phyloP scores from a whole-genome alignment of 2,329 filamentous ascomycete genomes.

The Aspergillus eucalypticola region DNA sequence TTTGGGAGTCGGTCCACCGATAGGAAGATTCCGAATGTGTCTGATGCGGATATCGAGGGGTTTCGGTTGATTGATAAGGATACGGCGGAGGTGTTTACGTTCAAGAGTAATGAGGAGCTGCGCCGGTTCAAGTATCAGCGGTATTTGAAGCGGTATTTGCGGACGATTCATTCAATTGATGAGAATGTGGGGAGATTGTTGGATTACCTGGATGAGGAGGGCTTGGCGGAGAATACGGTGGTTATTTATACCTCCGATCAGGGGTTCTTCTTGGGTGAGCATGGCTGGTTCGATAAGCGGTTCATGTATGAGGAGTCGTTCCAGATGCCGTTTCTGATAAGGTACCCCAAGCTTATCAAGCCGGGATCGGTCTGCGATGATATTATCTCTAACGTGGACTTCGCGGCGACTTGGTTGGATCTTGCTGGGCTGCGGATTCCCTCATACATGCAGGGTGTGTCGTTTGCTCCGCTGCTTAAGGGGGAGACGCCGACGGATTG shows the following conservation, averaged over 20 bases:
- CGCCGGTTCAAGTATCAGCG: constrained; percentile 58
- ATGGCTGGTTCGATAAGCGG: constrained; percentile 60
- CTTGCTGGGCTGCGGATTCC: constrained; percentile 45
- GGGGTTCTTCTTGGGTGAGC: constrained; percentile 59
- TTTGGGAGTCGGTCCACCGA: neutral
- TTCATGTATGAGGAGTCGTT: constrained; percentile 61
- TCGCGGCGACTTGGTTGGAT: constrained; percentile 54
- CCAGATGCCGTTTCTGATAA: constrained; percentile 57
- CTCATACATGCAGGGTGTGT: constrained; percentile 55
- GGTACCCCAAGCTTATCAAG: constrained; percentile 47
- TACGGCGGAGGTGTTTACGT: constrained; percentile 50
- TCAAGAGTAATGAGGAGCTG: constrained; percentile 45
- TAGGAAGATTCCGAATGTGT: neutral
- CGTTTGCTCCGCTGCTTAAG: constrained; percentile 44
- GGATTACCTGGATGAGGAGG: constrained; percentile 48
- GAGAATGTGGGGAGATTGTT: constrained; percentile 55
- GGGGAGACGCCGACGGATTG: constrained; percentile 46
- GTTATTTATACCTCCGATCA: constrained; percentile 59
- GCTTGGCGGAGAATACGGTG: constrained; percentile 48
- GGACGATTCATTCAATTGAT: constrained; percentile 55
- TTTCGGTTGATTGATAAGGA: constrained; percentile 35
- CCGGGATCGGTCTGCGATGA: constrained; percentile 46
- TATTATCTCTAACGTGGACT: constrained; percentile 58
- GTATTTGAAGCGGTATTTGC: constrained; percentile 59
- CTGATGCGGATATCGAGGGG: neutral